Percentiles rank a stretch among this genome's conserved stretches.
Conservation (phyloP, 768 basidiomycete species). For the Lactifluus echinatus region DNA sequence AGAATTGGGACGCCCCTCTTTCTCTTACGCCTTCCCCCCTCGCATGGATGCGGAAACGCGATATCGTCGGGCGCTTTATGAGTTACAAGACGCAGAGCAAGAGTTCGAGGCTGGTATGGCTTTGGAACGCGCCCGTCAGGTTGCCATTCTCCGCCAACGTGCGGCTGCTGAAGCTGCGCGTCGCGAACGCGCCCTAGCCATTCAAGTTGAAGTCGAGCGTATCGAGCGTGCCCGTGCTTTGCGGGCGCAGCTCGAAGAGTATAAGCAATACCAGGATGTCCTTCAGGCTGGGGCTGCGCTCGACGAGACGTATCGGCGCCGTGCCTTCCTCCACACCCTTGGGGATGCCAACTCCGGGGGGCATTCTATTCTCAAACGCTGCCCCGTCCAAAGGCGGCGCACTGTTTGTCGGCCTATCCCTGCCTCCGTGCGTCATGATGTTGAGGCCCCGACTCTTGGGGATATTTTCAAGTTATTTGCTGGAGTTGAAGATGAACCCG, state of each 20-base stretch:
- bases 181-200: not conserved
- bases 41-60: constrained; percentile 1
- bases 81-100: constrained; percentile 16
- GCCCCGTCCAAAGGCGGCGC: not conserved
- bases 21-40: not conserved
- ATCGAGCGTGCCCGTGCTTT: not conserved
- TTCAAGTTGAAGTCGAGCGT: constrained; percentile 1
- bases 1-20: not conserved
- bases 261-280: not conserved
- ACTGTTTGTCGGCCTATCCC: no score
- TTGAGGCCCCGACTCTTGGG: not conserved
- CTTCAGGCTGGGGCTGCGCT: not conserved
- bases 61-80: constrained; percentile 15
- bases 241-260: not conserved
- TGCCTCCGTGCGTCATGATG: not conserved
- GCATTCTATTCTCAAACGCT: not conserved
- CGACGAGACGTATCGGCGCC: not conserved
- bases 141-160: not conserved
- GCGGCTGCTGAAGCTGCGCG: not conserved
- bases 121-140: not conserved
- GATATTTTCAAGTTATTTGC: not conserved
- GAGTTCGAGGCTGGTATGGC: constrained; percentile 8
- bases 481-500: not conserved
- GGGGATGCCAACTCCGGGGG: not conserved
- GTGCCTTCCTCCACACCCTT: not conserved